phyloP scores from a whole-genome alignment of 2,329 filamentous ascomycete genomes.

The Laburnicola sp. region DNA sequence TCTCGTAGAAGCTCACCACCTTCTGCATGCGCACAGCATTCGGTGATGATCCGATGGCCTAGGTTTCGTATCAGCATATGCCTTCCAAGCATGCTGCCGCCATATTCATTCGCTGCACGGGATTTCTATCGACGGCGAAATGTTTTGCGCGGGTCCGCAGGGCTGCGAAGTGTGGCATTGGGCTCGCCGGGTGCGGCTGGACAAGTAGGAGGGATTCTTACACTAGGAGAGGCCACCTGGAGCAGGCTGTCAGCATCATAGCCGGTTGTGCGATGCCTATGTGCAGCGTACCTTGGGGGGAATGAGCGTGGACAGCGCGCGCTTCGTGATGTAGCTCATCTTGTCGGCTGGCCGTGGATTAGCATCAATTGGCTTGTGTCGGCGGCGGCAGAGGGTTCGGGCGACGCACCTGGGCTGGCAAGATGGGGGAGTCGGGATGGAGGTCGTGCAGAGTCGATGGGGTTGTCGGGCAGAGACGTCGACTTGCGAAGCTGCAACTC shows the following conservation, averaged over 20 bases:
- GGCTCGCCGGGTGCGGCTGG: conserved; percentile 16
- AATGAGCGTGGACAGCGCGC: conserved; percentile 96
- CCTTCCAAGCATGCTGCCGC: not conserved
- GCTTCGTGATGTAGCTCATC: conserved; percentile 91
- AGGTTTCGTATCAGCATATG: conserved; percentile 32
- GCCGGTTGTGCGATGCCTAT: conserved; percentile 12
- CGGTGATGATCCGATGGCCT: conserved; percentile 93
- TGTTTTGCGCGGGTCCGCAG: conserved; percentile 22
- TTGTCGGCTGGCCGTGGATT: conserved; percentile 54
- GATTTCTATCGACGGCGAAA: conserved; percentile 11
- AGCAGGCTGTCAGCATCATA: conserved; percentile 43
- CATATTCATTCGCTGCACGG: not conserved
- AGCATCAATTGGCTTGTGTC: conserved; percentile 37
- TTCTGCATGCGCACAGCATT: conserved; percentile 98
- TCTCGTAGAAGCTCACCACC: conserved; percentile 98
- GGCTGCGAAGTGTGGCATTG: conserved; percentile 9
- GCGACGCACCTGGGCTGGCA: conserved; percentile 40
- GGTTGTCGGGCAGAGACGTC: conserved; percentile 31
- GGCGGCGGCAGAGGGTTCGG: conserved; percentile 10
- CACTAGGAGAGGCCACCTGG: conserved; percentile 80
- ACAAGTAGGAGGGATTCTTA: conserved; percentile 55
- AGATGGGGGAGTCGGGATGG: conserved; percentile 43
- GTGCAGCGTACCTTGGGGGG: conserved; percentile 82
- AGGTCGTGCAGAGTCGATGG: conserved; percentile 31
- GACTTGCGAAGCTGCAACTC: conserved; percentile 25